These are phyloP conservation scores for Aspergillus indologenus DNA, from an alignment of 495 filamentous ascomycete species.

Conservation along the genomic window DNA sequence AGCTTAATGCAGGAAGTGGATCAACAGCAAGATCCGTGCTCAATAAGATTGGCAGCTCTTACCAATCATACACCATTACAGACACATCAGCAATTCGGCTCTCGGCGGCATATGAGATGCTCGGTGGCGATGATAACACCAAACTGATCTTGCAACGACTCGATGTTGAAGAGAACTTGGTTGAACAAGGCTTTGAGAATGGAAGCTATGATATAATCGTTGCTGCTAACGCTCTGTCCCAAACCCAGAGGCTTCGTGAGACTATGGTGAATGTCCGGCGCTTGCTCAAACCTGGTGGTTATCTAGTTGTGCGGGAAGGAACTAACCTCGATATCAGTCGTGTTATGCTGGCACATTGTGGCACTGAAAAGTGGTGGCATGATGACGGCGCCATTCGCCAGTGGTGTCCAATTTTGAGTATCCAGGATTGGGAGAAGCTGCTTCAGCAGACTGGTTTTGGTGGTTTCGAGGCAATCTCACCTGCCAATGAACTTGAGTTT, in stretches of 20 bases:
- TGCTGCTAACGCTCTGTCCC: constrained; percentile 20
- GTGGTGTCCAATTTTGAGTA: neutral
- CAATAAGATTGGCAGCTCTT: constrained; percentile 1
- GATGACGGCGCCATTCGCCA: neutral
- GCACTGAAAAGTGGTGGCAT: constrained; percentile 9
- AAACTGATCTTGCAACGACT: constrained; percentile 35
- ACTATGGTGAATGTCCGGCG: constrained; percentile 14
- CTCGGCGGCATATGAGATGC: constrained; percentile 22
- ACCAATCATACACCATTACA: constrained; percentile 40
- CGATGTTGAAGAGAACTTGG: constrained; percentile 9
- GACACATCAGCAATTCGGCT: constrained; percentile 44
- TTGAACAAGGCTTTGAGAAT: constrained; percentile 16
- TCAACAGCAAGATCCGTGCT: constrained; percentile 35
- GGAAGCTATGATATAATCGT: constrained; percentile 21
- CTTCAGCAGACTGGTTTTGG: constrained; percentile 7
- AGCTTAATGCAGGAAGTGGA: constrained; percentile 35
- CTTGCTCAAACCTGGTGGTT: constrained; percentile 22
- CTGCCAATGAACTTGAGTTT: neutral
- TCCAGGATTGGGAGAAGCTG: constrained; percentile 3
- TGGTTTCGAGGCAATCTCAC: constrained; percentile 6
- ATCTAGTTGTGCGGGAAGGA: constrained; percentile 11
- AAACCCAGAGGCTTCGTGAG: constrained; percentile 11
- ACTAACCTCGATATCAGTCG: neutral
- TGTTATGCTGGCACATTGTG: neutral
- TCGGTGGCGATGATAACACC: constrained; percentile 6